A percentile compares a stretch with the other conserved stretches of the same genome.
Conservation (phyloP, 805 yeast genomes). For the Pichia exigua region DNA sequence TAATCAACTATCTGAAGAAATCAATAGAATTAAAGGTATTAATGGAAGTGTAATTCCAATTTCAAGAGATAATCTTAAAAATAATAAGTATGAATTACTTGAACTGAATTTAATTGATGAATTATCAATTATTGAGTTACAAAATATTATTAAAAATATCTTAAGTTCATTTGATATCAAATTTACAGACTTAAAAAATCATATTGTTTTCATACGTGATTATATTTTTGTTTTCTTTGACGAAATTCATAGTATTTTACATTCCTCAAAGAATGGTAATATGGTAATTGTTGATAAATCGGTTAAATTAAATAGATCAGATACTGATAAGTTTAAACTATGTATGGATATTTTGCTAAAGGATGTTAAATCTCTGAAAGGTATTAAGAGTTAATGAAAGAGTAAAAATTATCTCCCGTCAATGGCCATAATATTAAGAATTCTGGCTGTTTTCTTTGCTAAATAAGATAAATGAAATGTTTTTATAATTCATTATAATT, state of each 20-base stretch:
- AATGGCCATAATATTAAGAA: too few species aligned
- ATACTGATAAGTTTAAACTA: slow-evolving; percentile 7
- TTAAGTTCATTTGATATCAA: slow-evolving; percentile 11
- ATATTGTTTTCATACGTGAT: slow-evolving; percentile 12
- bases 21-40: not conserved
- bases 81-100: not conserved
- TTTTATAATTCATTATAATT: not conserved
- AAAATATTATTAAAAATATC: slow-evolving; percentile 18
- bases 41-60: not conserved
- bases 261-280: slow-evolving; percentile 1
- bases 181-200: slow-evolving; percentile 5
- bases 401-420: too few species aligned
- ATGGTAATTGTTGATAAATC: slow-evolving; percentile 1
- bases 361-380: slow-evolving; percentile 11
- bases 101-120: slow-evolving; percentile 11
- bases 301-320: slow-evolving; percentile 2
- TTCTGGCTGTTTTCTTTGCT: not conserved
- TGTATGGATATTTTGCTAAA: slow-evolving; percentile 10
- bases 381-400: not conserved
- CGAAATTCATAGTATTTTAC: slow-evolving; percentile 12
- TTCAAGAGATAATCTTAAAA: not conserved
- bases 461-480: not conserved
- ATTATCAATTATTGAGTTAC: slow-evolving; percentile 9
- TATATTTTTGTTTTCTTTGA: slow-evolving; percentile 10
- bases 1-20: not conserved